Evolutionary conservation across 164 flowering plant species (phyloP).

Genomic region (Pachysandra terminalis): DNA sequence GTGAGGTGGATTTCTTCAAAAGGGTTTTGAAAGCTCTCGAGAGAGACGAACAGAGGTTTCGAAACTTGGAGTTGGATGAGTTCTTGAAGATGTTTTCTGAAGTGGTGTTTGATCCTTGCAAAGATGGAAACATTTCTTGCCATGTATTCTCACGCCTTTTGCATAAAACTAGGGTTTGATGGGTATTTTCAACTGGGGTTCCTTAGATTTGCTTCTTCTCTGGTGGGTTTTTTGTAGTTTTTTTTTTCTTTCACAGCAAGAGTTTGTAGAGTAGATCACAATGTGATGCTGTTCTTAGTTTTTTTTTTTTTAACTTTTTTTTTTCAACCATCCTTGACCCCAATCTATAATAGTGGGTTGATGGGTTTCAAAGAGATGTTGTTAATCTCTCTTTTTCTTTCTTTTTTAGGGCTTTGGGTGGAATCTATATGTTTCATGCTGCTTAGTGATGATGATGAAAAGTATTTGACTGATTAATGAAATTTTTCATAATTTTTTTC

Average conservation of each 20-base stretch:
- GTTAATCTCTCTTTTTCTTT: too few relatives aligned
- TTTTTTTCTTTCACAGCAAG: too few relatives aligned
- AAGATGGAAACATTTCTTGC: background rate
- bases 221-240: too few relatives aligned
- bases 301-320: slow-evolving; percentile 28
- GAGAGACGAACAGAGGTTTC: slow-evolving; percentile 19
- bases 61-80: slow-evolving; percentile 16
- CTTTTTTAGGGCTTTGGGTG: too few relatives aligned
- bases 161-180: slow-evolving; percentile 13
- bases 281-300: background rate
- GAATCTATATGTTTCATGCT: too few relatives aligned
- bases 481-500: too few relatives aligned
- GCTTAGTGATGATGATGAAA: too few relatives aligned
- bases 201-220: too few relatives aligned
- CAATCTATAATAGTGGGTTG: slow-evolving; percentile 10
- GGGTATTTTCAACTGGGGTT: background rate
- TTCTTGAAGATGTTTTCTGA: slow-evolving; percentile 16
- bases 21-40: slow-evolving; percentile 13
- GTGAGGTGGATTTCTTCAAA: slow-evolving; percentile 26
- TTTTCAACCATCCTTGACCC: too few relatives aligned
- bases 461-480: too few relatives aligned
- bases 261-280: background rate
- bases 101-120: background rate
- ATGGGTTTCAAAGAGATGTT: too few relatives aligned
- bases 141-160: background rate